A percentile compares a stretch with the other conserved stretches of the same genome.
Evolutionary conservation across 2,329 filamentous ascomycete species (phyloP).

Genomic region (Grosmannia penicillata): DNA sequence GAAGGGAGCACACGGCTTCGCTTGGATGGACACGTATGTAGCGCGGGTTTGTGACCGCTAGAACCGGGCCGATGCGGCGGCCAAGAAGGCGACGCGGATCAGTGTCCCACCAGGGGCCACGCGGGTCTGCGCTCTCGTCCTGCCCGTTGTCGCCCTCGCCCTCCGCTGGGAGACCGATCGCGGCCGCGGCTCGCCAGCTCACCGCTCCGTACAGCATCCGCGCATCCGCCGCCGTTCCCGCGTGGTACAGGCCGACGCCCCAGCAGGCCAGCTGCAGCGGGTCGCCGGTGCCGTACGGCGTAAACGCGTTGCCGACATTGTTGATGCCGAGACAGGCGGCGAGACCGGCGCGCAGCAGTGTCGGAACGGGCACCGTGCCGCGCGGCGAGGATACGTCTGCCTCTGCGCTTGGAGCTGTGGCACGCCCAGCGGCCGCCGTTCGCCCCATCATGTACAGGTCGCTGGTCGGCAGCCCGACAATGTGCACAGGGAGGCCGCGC

Average conservation of each 20-base stretch:
- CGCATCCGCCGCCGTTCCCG: constrained; percentile 44
- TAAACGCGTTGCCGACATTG: constrained; percentile 63
- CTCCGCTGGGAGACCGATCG: constrained; percentile 15
- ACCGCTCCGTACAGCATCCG: constrained; percentile 34
- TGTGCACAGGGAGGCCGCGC: constrained; percentile 40
- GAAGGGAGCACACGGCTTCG: neutral
- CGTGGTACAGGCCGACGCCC: constrained; percentile 53
- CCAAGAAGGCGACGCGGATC: neutral
- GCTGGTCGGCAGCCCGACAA: constrained; percentile 56
- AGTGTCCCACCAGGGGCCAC: neutral
- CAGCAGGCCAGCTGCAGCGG: constrained; percentile 47
- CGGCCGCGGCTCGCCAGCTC: constrained; percentile 19
- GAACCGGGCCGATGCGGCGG: constrained; percentile 7
- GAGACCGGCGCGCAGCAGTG: constrained; percentile 43
- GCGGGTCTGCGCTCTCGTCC: too few relatives aligned
- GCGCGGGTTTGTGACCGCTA: constrained; percentile 15
- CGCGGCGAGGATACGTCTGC: constrained; percentile 21
- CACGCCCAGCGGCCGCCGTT: constrained; percentile 12
- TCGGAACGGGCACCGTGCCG: constrained; percentile 46
- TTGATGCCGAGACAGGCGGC: constrained; percentile 51
- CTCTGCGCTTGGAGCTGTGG: neutral
- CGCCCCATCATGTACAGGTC: constrained; percentile 59
- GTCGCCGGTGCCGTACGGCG: constrained; percentile 53
- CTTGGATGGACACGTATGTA: constrained; percentile 11
- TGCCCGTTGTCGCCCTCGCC: neutral